Evolutionary conservation across 768 basidiomycete species (phyloP).

Genomic region (Lactarius psammicola): DNA sequence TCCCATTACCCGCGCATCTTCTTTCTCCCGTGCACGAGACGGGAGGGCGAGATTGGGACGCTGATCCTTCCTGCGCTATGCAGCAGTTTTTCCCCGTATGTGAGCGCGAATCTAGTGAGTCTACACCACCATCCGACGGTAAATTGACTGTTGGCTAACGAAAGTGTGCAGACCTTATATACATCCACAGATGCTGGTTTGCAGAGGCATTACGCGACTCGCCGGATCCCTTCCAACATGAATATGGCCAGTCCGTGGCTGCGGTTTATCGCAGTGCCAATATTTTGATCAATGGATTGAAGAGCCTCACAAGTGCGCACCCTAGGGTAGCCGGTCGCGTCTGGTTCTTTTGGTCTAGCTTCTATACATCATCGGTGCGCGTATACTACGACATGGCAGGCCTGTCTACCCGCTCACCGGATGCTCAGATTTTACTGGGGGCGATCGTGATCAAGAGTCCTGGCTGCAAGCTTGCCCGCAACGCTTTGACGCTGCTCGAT

Average conservation of each 20-base stretch:
- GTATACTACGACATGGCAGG: background rate
- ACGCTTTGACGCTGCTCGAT: slow-evolving; percentile 43
- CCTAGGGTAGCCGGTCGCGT: slow-evolving; percentile 36
- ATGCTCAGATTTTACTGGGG: slow-evolving; percentile 44
- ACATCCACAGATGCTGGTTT: slow-evolving; percentile 48
- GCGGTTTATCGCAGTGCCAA: slow-evolving; percentile 46
- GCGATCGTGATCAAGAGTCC: slow-evolving; percentile 48
- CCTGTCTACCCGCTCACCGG: background rate
- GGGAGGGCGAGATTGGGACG: slow-evolving; percentile 40
- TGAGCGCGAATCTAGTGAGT: slow-evolving; percentile 48
- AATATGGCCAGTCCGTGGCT: slow-evolving; percentile 47
- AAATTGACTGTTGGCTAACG: background rate
- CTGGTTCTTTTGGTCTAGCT: slow-evolving; percentile 54
- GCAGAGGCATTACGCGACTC: slow-evolving; percentile 45
- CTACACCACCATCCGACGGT: background rate
- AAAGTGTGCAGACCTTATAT: slow-evolving; percentile 29
- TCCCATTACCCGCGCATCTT: slow-evolving; percentile 46
- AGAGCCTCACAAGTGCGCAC: slow-evolving; percentile 40
- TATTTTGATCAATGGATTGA: slow-evolving; percentile 42
- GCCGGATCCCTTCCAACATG: slow-evolving; percentile 44
- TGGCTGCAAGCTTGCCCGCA: slow-evolving; percentile 41
- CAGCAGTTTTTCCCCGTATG: slow-evolving; percentile 46
- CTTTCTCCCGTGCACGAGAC: slow-evolving; percentile 41
- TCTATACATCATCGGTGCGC: slow-evolving; percentile 50
- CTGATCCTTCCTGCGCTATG: slow-evolving; percentile 40